Base-by-base conservation (phyloP, 306 rosid species). In the Cotoneaster glaucophyllus region DNA sequence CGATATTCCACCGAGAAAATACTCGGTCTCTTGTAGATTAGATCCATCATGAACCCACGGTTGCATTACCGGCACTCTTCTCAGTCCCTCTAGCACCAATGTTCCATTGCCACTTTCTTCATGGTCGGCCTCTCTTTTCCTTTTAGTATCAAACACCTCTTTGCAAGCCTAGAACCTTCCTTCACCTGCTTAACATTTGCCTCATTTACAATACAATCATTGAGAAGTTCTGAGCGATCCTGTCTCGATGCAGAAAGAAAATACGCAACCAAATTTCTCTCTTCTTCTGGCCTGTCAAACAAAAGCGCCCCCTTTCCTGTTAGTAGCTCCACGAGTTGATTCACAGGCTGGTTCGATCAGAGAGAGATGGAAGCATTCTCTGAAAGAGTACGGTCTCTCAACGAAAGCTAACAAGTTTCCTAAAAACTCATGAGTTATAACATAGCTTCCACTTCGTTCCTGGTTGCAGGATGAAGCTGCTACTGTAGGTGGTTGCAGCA, bases 341-440 rank as follows among this genome's bases (percentile, higher is more conserved):
- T 83, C 73, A 67, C 76, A 71, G 86, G 83, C 29, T 84, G 89
- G 94, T 77, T 41, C 74, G 84, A 80, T 69, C 82, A 54, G 12
- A 73, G 85, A 79, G 90, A 87, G 45, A 74, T 56, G 17, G 81
- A 74, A 4, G 95, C 97, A 37, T 92, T 94, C 85, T 86, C 93
- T 2, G 88, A 92, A 76, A 84, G n/a, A 54, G 57, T 52, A 64
- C 61, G 77, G 86, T 75, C 26, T 88, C 86, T 86, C 95, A 4
- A 82, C 83, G 54, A 86, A 79, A 79, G 89, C 90, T 14, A 90
- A 81, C 73, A 82, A 83, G 73, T 50, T 78, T 80, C 14, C 71
- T 61, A 76, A 68, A 64, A 74, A 82, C 29, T 43, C 17, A 7
- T 25, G 64, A 63, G 29, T 37, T 37, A 37, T 8, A 37, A 37